A percentile compares a stretch with the other conserved stretches of the same genome.
Evolutionary conservation across 139 green algal species (phyloP).

Genomic region (Chlorella sp.): DNA sequence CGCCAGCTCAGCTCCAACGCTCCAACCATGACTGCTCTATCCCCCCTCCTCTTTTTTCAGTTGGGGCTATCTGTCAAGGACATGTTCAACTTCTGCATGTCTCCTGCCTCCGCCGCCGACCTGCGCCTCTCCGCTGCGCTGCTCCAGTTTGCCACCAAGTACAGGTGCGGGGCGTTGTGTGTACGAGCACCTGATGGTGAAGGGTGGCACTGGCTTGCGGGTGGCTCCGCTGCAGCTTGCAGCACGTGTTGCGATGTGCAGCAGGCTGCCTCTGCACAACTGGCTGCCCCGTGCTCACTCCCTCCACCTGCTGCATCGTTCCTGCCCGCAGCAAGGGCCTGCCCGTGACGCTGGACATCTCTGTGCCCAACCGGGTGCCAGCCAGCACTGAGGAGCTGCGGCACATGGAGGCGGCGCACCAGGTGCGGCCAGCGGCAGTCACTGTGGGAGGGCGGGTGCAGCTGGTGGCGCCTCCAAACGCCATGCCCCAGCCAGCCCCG

Average conservation of each 20-base stretch:
- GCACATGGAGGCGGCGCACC: conserved; percentile 54
- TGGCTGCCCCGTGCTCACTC: no score
- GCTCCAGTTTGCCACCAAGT: conserved; percentile 55
- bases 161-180: conserved; percentile 22
- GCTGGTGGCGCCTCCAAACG: not conserved
- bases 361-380: conserved; percentile 25
- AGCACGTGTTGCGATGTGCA: no score
- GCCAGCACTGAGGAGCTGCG: conserved; percentile 47
- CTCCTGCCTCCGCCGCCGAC: conserved; percentile 51
- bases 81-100: conserved; percentile 57
- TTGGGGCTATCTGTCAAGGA: conserved; percentile 54
- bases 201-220: no score
- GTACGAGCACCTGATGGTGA: no score
- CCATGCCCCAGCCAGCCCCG: no score
- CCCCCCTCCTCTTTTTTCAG: no score
- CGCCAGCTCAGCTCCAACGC: no score
- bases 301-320: no score
- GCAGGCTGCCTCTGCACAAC: no score
- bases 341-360: conserved; percentile 36
- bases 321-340: conserved; percentile 23
- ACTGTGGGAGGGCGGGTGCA: not conserved
- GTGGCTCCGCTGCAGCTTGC: no score
- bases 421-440: conserved; percentile 12
- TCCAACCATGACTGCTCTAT: no score
- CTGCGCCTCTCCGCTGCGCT: conserved; percentile 36